Base-by-base conservation (phyloP, 1,284 basidiomycete genomes). In the Golubevia pallescens region DNA sequence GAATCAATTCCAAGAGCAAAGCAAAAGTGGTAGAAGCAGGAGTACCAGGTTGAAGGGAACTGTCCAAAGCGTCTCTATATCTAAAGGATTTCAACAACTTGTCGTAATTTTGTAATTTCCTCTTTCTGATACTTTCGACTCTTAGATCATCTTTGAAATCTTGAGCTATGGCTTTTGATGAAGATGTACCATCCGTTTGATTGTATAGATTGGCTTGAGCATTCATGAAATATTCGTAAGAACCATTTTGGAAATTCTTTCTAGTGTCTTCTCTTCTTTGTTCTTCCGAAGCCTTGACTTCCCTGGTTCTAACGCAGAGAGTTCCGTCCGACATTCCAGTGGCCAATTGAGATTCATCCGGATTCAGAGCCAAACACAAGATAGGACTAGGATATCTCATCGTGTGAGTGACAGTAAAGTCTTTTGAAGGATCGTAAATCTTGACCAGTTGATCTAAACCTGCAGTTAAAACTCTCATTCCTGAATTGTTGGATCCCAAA, bases 271-370 rank as follows among this genome's bases (percentile, higher is more conserved):
- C 89, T 8, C 86, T 80, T 0, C 87, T 84, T 2, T 88, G 85
- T 2, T 86, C 77, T 81, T 93, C 90, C 20, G 89, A 89, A 0
- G 90, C 87, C 86, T 93, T 95, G 34, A 89, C 89, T 80, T 94
- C 92, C 68, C 94, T 70, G 61, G 78, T 81, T 2, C 81, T 74
- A 3, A 84, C 75, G 61, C 80, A 84, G 10, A 99, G 89, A 0
- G 96, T 98, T 0, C 96, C 96, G 84, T 99, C 97, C 1, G 94
- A 92, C 92, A 98, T 94, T 24, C 96, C 97, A 1, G 93, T 93
- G 0, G 93, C 93, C 58, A 99, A 92, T 80, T 98, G 95, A 1
- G 94, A 96, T 81, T 97, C 94, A 86, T 98, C 96, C 19, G 95
- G 95, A 91, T 96, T 69, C 48, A 24, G 88, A n/a, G 94, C 95